Evolutionary conservation across 257 asterid species (phyloP), one percentile per base, ranked within the genome.

Genomic region (Solanum peruvianum): DNA sequence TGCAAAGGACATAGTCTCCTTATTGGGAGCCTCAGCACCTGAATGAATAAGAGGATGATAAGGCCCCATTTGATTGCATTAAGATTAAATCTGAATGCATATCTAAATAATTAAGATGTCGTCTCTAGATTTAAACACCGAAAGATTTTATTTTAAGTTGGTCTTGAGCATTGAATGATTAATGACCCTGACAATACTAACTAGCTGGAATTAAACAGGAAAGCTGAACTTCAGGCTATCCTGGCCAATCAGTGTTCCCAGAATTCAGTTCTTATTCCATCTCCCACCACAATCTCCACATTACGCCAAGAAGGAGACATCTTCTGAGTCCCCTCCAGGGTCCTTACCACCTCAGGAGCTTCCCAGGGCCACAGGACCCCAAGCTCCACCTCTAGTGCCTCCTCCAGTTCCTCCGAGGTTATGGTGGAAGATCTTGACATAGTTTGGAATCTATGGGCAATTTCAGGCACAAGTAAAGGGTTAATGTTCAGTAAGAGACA

Each of bases 11-110:
- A 87, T 64, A 89, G 84, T 82, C 88, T 88, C 93, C 33, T 91
- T 64, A 52, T 31, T 84, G 85, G 93, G 67, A 71, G 83, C 73
- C 41, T 84, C 78, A 70, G 89, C 86, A 77, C 90, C 96, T 93
- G 95, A 91, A 84, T 20, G 37, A 87, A 41, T 60, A 85, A 85
- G 86, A 86, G 82, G 37, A 42, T 33, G 87, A 12, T 78, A 64
- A 64, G 70, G 70, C 31, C 31, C 31, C 15, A 64, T n/a, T 64
- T 64, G 70, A 13, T 11, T n/a, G 16, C 33, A 64, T n/a, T 64
- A 64, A 64, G 33, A 64, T 64, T n/a, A 64, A n/a, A 58, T 58
- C 1, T 21, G 16, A 64, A 11, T n/a, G 16, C 70, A 64, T 31
- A 64, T 64, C 33, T 4, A 64, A 64, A n/a, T 64, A 31, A 11